Evolutionary conservation across 2,329 filamentous ascomycete species (phyloP).

Genomic region (Botryotinia narcissicola): DNA sequence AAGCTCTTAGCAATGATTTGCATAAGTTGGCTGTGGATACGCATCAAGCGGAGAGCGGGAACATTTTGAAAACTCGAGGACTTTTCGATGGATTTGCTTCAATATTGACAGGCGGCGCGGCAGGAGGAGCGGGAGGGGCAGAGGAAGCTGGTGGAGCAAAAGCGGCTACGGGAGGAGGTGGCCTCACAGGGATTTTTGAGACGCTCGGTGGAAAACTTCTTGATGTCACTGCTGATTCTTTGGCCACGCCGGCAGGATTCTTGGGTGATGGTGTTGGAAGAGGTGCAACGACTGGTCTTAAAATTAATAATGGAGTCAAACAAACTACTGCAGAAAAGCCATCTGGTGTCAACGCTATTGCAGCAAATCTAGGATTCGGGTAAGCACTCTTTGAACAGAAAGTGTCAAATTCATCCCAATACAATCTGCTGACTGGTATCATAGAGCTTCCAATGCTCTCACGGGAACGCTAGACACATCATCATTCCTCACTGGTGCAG

Average conservation of each 20-base stretch:
- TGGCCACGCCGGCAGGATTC: constrained; percentile 5
- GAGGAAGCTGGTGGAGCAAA: background rate
- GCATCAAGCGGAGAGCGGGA: background rate
- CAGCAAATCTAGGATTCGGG: constrained; percentile 17
- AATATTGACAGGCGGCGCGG: background rate
- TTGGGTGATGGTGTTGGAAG: constrained; percentile 18
- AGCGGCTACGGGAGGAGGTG: background rate
- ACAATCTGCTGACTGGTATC: background rate
- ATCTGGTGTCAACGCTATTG: constrained; percentile 10
- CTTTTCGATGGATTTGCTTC: background rate
- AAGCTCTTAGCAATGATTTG: constrained; percentile 18
- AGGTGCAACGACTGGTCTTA: constrained; percentile 16
- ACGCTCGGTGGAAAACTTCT: background rate
- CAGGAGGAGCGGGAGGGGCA: background rate
- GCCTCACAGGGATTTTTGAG: background rate
- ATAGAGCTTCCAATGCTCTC: constrained; percentile 12
- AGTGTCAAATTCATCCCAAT: too few relatives aligned
- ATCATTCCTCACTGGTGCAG: background rate
- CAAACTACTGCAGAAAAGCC: constrained; percentile 14
- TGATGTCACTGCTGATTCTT: background rate
- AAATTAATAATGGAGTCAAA: constrained; percentile 13
- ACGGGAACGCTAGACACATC: constrained; percentile 15
- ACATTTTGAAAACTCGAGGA: background rate
- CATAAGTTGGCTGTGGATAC: constrained; percentile 6
- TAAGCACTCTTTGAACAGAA: background rate